phyloP scores from a whole-genome alignment of 2,329 filamentous ascomycete genomes.

The Monilinia polystroma region DNA sequence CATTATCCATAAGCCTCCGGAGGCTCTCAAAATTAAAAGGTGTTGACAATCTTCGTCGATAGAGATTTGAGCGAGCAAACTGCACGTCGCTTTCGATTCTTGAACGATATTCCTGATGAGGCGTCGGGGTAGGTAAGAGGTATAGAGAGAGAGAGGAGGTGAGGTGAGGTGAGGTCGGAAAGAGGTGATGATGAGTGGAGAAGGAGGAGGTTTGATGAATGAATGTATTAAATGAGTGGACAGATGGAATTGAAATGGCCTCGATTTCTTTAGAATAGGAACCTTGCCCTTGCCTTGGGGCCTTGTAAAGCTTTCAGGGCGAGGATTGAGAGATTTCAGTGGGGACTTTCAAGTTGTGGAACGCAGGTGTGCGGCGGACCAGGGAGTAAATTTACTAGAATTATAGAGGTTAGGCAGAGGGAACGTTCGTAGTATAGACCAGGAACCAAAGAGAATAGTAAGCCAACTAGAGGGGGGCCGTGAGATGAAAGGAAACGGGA shows the following conservation, averaged over 20 bases:
- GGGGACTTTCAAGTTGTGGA: slow-evolving; percentile 10
- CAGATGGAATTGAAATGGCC: slow-evolving; percentile 16
- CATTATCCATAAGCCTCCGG: slow-evolving; percentile 40
- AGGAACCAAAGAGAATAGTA: slow-evolving; percentile 5
- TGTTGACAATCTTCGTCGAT: slow-evolving; percentile 26
- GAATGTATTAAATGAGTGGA: slow-evolving; percentile 14
- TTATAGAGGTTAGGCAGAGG: slow-evolving; percentile 10
- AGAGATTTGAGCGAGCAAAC: slow-evolving; percentile 28
- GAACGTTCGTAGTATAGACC: slow-evolving; percentile 10
- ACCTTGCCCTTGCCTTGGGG: slow-evolving; percentile 14
- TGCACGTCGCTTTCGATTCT: slow-evolving; percentile 26
- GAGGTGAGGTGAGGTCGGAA: slow-evolving; percentile 16
- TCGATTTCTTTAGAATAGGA: slow-evolving; percentile 7
- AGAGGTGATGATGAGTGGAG: slow-evolving; percentile 1
- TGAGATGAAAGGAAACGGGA: slow-evolving; percentile 10
- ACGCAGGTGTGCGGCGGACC: slow-evolving; percentile 9
- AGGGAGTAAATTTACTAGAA: slow-evolving; percentile 1
- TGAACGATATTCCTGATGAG: slow-evolving; percentile 12
- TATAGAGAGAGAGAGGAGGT: neutral
- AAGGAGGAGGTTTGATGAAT: slow-evolving; percentile 8
- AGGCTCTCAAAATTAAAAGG: slow-evolving; percentile 32
- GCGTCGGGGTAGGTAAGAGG: slow-evolving; percentile 11
- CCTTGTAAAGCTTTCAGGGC: slow-evolving; percentile 19
- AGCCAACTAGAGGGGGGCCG: neutral
- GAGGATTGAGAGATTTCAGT: slow-evolving; percentile 11